A percentile compares a stretch with the other conserved stretches of the same genome.
Evolutionary conservation across 805 yeast species (phyloP).

Genomic region (Yamadazyma philogaea): DNA sequence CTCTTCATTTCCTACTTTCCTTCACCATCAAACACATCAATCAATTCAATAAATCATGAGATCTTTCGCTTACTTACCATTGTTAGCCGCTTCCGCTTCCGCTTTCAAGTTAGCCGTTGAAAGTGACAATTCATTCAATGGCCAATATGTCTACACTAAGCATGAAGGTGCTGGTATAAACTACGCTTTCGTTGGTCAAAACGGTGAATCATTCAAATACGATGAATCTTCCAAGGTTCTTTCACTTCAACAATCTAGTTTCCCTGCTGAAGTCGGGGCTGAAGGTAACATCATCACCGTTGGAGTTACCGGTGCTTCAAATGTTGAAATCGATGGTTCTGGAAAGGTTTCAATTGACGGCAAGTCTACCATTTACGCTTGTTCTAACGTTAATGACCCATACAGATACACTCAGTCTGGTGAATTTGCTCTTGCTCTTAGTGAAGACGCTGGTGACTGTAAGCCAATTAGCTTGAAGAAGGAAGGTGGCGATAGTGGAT

Average conservation of each 20-base stretch:
- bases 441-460: conserved; percentile 8
- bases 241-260: background rate
- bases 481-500: conserved; percentile 6
- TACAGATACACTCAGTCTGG: conserved; percentile 21
- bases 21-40: background rate
- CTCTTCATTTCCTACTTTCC: background rate
- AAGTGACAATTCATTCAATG: conserved; percentile 25
- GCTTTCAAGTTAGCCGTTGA: conserved; percentile 20
- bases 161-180: conserved; percentile 48
- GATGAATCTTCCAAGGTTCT: conserved; percentile 13
- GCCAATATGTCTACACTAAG: conserved; percentile 23
- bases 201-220: conserved; percentile 21
- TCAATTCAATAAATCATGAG: conserved; percentile 3
- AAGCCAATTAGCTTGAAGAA: conserved; percentile 7
- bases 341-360: conserved; percentile 19
- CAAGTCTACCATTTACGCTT: conserved; percentile 21
- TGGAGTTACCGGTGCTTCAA: conserved; percentile 7
- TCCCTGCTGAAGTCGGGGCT: conserved; percentile 2
- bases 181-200: conserved; percentile 33
- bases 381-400: conserved; percentile 28
- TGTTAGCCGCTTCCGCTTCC: conserved; percentile 6
- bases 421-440: conserved; percentile 15
- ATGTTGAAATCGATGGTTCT: conserved; percentile 13
- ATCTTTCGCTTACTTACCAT: conserved; percentile 8
- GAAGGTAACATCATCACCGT: conserved; percentile 1